Evolutionary conservation across 495 filamentous ascomycete species (phyloP).

Genomic region (Parathielavia appendiculata): DNA sequence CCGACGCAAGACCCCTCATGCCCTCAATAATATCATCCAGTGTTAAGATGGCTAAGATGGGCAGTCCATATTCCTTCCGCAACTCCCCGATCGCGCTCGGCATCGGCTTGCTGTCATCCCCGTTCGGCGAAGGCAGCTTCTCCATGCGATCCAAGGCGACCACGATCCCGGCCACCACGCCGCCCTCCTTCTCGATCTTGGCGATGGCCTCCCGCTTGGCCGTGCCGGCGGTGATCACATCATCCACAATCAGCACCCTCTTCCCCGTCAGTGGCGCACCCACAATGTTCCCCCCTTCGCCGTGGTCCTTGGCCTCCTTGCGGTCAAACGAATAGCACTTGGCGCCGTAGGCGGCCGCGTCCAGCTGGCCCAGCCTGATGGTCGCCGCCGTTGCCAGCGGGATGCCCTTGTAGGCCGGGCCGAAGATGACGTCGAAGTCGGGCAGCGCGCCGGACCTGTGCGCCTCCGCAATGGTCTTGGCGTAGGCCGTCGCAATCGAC

Average conservation of each 20-base stretch:
- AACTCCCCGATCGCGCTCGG: conserved; percentile 77
- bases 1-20: conserved; percentile 45
- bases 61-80: conserved; percentile 58
- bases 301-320: conserved; percentile 91
- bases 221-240: conserved; percentile 92
- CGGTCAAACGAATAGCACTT: conserved; percentile 85
- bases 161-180: conserved; percentile 74
- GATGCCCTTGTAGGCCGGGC: conserved; percentile 95
- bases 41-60: conserved; percentile 52
- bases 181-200: conserved; percentile 76
- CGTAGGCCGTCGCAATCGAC: conserved; percentile 73
- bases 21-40: conserved; percentile 78
- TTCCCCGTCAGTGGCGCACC: conserved; percentile 79
- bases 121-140: conserved; percentile 56
- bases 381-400: conserved; percentile 71
- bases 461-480: conserved; percentile 56
- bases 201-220: conserved; percentile 85
- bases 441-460: conserved; percentile 35
- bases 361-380: conserved; percentile 61
- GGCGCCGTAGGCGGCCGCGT: conserved; percentile 46
- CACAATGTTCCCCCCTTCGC: conserved; percentile 87
- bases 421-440: conserved; percentile 67
- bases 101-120: conserved; percentile 46
- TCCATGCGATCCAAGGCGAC: conserved; percentile 86
- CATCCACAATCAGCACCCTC: conserved; percentile 83